Evolutionary conservation across 106 monocot species (phyloP), one percentile per base, ranked within the genome.

Genomic region (Dendrobium huoshanense): DNA sequence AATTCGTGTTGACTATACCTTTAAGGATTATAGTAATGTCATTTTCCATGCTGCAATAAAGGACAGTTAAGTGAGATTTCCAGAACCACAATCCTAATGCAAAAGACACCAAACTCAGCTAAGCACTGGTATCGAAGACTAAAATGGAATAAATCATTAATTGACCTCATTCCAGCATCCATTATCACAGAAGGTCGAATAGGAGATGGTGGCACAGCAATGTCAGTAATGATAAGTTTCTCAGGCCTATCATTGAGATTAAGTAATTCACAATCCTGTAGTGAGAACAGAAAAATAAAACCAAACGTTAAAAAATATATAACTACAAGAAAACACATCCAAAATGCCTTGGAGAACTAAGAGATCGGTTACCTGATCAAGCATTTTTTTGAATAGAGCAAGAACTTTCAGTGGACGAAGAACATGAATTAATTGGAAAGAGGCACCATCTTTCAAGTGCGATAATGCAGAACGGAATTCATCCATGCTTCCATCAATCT

Each of bases 221-320:
- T 88, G 37, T 85, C 88, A 18, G 99, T 95, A 64, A 95, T 86
- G 80, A 99, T 90, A 65, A 99, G 83, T 65, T 95, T 99, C 78
- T 99, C 99, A 11, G 95, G 99, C 74, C 93, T 85, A 80, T 90
- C 91, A 81, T 67, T 79, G 42, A 99, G 89, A 81, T 90, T 82
- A 42, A 99, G 91, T 78, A 99, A 78, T 85, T 95, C 95, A 90
- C 99, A 99, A 78, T 99, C 99, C 98, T 99, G 85, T 20, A 74
- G 4, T 22, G 65, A 79, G 70, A 75, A 41, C 4, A 55, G 55
- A 78, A 73, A 40, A 47, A 59, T 37, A 73, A 75, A 44, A 67
- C 2, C 48, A 33, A 77, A 61, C 10, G 4, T 58, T 75, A 77
- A 42, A 24, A 73, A 73, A 37, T 56, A 61, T 61, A 61, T n/a